These are phyloP conservation scores for Suillus subaureus DNA, from an alignment of 768 basidiomycete species.

Conservation along the genomic window DNA sequence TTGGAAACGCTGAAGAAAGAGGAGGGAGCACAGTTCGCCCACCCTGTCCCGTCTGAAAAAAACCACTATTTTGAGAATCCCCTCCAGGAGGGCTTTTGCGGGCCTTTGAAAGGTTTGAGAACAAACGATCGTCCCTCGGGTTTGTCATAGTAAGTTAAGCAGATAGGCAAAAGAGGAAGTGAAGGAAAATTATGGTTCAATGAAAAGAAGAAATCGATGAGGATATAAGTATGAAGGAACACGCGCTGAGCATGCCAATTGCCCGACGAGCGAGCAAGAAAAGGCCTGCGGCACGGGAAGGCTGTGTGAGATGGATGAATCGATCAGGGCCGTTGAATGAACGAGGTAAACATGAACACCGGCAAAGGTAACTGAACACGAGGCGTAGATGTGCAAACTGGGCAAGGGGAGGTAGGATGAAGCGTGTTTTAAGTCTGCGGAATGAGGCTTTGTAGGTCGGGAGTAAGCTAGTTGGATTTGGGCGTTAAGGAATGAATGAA, in stretches of 20 bases:
- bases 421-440: conserved; percentile 33
- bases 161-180: conserved; percentile 60
- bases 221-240: conserved; percentile 48
- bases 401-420: conserved; percentile 37
- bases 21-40: conserved; percentile 88
- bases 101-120: conserved; percentile 61
- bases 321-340: conserved; percentile 46
- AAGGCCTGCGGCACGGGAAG: conserved; percentile 35
- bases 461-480: conserved; percentile 11
- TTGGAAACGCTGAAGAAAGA: conserved; percentile 83
- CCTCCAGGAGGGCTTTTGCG: conserved; percentile 68
- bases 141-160: conserved; percentile 65
- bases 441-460: conserved; percentile 26
- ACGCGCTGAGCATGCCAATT: conserved; percentile 46
- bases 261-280: conserved; percentile 37
- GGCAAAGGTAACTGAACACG: conserved; percentile 43
- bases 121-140: conserved; percentile 73
- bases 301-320: conserved; percentile 36
- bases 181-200: conserved; percentile 44
- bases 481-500: conserved; percentile 24
- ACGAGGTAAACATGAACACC: conserved; percentile 53
- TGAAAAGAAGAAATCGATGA: conserved; percentile 57
- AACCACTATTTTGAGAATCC: conserved; percentile 59
- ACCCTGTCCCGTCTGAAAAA: conserved; percentile 83
- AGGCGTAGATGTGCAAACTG: conserved; percentile 44